These are phyloP conservation scores for Groenewaldozyma salmanticensis DNA, from an alignment of 805 yeast species.

Conservation along the genomic window DNA sequence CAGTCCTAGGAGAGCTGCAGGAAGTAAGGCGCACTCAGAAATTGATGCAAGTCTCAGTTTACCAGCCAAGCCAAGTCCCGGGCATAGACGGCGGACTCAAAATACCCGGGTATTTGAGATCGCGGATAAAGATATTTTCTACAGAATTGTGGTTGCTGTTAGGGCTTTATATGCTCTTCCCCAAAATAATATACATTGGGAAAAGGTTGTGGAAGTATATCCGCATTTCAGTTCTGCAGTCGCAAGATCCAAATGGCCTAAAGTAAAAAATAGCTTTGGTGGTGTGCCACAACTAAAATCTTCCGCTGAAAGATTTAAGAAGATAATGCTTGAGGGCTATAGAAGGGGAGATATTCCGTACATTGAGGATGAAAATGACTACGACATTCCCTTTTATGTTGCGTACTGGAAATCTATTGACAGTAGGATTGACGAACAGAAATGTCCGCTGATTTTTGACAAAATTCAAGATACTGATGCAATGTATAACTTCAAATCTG, in stretches of 20 bases:
- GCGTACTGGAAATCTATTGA: conserved; percentile 58
- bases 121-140: conserved; percentile 40
- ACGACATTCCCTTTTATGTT: conserved; percentile 44
- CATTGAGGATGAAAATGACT: conserved; percentile 33
- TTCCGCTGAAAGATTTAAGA: conserved; percentile 54
- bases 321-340: conserved; percentile 48
- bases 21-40: no score
- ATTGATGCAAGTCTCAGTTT: no score
- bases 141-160: conserved; percentile 57
- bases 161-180: conserved; percentile 40
- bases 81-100: conserved; percentile 4
- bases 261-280: conserved; percentile 47
- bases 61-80: no score
- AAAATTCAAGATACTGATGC: conserved; percentile 35
- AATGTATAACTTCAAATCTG: conserved; percentile 34
- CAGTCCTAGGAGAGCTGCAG: no score
- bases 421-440: conserved; percentile 17
- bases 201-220: conserved; percentile 42
- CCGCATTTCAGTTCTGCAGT: conserved; percentile 34
- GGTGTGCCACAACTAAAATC: conserved; percentile 51
- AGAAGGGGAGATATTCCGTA: conserved; percentile 35
- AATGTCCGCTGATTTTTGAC: conserved; percentile 17
- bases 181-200: conserved; percentile 56
- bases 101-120: conserved; percentile 4
- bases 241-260: conserved; percentile 60